These are phyloP conservation scores for Arabis hirsuta DNA, from an alignment of 345 rosid species.

Conservation along the genomic window DNA sequence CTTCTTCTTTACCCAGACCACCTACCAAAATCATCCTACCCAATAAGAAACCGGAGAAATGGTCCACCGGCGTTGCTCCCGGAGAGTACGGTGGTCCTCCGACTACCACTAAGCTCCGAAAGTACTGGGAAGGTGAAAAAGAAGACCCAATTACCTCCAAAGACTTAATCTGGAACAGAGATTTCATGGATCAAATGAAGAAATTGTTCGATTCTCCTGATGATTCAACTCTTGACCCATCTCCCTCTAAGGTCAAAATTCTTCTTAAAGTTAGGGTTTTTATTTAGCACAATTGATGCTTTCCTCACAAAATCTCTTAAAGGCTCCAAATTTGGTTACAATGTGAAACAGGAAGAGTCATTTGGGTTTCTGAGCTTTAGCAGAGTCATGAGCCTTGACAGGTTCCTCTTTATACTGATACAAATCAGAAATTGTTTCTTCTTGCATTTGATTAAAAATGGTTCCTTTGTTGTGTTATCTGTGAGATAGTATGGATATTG, in stretches of 20 bases:
- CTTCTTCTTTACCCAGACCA: slow-evolving; percentile 35
- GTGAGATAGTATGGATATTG: slow-evolving; percentile 69
- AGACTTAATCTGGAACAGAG: slow-evolving; percentile 92
- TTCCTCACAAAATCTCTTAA: background rate
- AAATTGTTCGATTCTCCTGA: slow-evolving; percentile 58
- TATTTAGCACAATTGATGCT: background rate
- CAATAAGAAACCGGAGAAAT: slow-evolving; percentile 77
- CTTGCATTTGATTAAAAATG: background rate
- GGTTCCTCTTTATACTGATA: slow-evolving; percentile 51
- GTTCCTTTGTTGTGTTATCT: slow-evolving; percentile 18
- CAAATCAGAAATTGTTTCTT: slow-evolving; percentile 5
- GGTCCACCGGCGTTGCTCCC: slow-evolving; percentile 93
- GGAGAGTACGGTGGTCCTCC: slow-evolving; percentile 97
- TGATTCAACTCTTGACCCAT: slow-evolving; percentile 39
- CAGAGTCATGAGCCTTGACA: slow-evolving; percentile 89
- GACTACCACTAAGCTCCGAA: slow-evolving; percentile 68
- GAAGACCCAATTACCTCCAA: slow-evolving; percentile 89
- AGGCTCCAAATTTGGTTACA: background rate
- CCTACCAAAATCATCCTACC: slow-evolving; percentile 80
- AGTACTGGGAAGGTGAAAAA: slow-evolving; percentile 87
- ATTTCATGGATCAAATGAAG: slow-evolving; percentile 81
- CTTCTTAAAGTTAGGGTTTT: too few relatives aligned
- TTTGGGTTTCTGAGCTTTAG: slow-evolving; percentile 88
- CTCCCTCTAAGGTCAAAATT: slow-evolving; percentile 57
- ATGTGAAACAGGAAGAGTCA: slow-evolving; percentile 62